phyloP scores from a whole-genome alignment of 495 filamentous ascomycete genomes.

The Aspergillus mulundensis region DNA sequence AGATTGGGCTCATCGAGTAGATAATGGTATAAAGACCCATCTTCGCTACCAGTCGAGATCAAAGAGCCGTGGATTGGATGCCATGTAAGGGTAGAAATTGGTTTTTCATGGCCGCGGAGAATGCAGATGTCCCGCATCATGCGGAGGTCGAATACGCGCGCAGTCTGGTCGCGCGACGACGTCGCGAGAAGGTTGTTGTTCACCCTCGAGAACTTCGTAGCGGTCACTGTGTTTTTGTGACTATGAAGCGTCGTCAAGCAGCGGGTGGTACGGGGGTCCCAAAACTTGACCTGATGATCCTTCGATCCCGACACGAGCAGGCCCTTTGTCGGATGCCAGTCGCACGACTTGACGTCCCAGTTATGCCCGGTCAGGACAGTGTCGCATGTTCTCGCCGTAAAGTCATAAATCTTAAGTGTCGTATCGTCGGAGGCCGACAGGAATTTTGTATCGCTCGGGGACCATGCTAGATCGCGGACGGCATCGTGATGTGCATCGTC shows the following conservation, averaged over 20 bases:
- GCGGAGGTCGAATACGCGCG: conserved; percentile 86
- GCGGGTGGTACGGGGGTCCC: conserved; percentile 87
- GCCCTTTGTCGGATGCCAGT: conserved; percentile 97
- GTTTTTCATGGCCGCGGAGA: conserved; percentile 88
- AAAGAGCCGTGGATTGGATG: conserved; percentile 86
- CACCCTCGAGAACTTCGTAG: conserved; percentile 78
- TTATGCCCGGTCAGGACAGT: conserved; percentile 80
- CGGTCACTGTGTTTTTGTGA: conserved; percentile 95
- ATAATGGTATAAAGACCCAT: conserved; percentile 88
- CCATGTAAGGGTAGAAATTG: conserved; percentile 88
- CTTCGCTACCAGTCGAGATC: conserved; percentile 84
- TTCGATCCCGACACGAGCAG: conserved; percentile 94
- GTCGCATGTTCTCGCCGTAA: conserved; percentile 79
- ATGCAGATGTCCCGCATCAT: conserved; percentile 98
- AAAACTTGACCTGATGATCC: conserved; percentile 94
- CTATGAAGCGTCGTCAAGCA: conserved; percentile 92
- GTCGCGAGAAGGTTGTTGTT: conserved; percentile 84
- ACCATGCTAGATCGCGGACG: conserved; percentile 87
- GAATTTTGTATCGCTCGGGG: conserved; percentile 90
- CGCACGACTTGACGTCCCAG: conserved; percentile 93
- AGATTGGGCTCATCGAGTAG: conserved; percentile 86
- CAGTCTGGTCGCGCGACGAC: conserved; percentile 86
- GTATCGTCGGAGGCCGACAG: conserved; percentile 94
- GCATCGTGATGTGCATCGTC: conserved; percentile 87
- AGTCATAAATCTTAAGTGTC: conserved; percentile 92